Percentiles rank a stretch among this genome's conserved stretches.
Evolutionary conservation across 495 filamentous ascomycete genomes (phyloP).

Genomic region (Immersiella caudata): DNA sequence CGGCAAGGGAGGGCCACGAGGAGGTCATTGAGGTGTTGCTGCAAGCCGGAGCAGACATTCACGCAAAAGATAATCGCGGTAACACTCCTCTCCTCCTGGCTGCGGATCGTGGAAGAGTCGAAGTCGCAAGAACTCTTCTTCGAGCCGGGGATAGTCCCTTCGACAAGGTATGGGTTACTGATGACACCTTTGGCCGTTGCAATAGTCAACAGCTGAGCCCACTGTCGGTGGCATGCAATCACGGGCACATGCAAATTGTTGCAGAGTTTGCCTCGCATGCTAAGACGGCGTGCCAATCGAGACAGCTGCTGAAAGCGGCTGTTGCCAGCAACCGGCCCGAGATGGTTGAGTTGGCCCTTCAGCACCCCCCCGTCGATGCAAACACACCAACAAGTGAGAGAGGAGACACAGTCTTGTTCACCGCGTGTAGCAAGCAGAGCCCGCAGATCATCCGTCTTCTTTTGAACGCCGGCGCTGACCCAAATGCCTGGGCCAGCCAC

Average conservation of each 20-base stretch:
- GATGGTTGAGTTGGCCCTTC: constrained; percentile 3
- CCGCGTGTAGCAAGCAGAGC: not conserved
- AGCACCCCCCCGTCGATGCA: not conserved
- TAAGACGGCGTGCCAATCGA: constrained; percentile 20
- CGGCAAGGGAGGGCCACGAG: constrained; percentile 15
- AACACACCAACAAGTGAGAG: not conserved
- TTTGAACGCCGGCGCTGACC: constrained; percentile 31
- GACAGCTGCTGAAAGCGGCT: not conserved
- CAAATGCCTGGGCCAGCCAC: constrained; percentile 17
- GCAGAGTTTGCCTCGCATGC: not conserved
- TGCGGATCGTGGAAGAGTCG: not conserved
- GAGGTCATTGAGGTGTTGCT: constrained; percentile 25
- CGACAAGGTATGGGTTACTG: not conserved
- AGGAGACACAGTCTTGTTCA: constrained; percentile 9
- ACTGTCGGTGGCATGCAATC: not conserved
- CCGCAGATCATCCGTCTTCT: constrained; percentile 26
- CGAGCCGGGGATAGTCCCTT: not conserved
- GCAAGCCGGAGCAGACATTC: constrained; percentile 29
- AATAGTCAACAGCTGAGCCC: not conserved
- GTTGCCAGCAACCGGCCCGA: not conserved
- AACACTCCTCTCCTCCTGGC: not conserved
- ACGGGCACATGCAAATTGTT: not conserved
- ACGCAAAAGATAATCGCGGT: constrained; percentile 7
- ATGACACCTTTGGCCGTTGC: not conserved
- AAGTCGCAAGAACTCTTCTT: not conserved